Conservation (phyloP, 495 filamentous ascomycete genomes). For the Chaetomium cochliodes region DNA sequence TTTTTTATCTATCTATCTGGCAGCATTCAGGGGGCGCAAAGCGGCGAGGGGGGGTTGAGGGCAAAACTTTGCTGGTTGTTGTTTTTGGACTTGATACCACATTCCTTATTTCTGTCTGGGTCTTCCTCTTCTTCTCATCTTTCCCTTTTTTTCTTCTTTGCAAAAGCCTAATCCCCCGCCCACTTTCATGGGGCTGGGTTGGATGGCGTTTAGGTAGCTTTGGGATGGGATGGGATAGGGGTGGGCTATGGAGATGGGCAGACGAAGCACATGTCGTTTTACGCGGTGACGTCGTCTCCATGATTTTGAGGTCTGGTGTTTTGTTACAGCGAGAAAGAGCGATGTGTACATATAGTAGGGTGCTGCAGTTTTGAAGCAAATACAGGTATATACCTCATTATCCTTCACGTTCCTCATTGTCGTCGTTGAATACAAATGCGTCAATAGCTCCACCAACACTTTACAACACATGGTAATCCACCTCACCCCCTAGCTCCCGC, state of each 20-base stretch:
- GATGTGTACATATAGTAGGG: constrained; percentile 3
- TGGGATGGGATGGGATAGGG: neutral
- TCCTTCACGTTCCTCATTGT: neutral
- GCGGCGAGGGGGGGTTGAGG: neutral
- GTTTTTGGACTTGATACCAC: constrained; percentile 18
- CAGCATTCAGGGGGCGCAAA: constrained; percentile 1
- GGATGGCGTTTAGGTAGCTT: neutral
- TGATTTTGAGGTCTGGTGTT: neutral
- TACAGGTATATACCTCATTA: constrained; percentile 4
- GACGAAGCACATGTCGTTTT: constrained; percentile 8
- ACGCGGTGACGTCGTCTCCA: constrained; percentile 4
- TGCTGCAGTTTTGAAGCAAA: neutral
- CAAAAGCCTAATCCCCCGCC: neutral
- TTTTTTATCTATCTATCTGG: neutral
- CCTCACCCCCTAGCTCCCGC: neutral
- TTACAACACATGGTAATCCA: neutral
- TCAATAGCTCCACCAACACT: neutral
- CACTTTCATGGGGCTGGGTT: neutral
- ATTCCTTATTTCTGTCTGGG: constrained; percentile 9
- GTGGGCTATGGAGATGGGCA: neutral
- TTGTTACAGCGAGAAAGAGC: neutral
- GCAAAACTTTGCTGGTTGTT: neutral
- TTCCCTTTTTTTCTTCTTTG: constrained; percentile 2
- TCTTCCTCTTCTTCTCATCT: neutral
- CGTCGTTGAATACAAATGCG: neutral